Conservation (phyloP, 805 yeast genomes). For the Wickerhamiella dianesei region DNA sequence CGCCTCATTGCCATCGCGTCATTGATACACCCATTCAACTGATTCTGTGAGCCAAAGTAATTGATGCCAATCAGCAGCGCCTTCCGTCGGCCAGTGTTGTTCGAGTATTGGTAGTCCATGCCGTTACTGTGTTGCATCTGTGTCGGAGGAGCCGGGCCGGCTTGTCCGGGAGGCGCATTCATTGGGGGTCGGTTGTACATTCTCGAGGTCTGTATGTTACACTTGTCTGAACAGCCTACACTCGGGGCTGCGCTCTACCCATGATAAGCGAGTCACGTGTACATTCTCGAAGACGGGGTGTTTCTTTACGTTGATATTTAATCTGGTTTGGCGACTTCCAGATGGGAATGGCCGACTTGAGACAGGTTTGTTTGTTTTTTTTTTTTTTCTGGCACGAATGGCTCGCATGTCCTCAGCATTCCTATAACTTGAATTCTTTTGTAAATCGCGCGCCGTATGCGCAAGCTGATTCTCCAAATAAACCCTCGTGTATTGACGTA, state of each 20-base stretch:
- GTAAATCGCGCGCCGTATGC: no score
- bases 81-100: conserved; percentile 58
- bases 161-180: background rate
- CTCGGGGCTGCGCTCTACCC: background rate
- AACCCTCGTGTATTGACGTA: no score
- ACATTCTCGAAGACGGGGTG: background rate
- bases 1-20: conserved; percentile 41
- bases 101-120: conserved; percentile 44
- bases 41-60: conserved; percentile 50
- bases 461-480: no score
- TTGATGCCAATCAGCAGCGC: conserved; percentile 71
- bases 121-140: conserved; percentile 24
- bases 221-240: background rate
- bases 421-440: no score
- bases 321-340: no score
- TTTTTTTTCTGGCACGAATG: no score
- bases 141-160: conserved; percentile 24
- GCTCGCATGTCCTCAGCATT: no score
- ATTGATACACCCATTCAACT: conserved; percentile 66
- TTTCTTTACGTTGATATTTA: no score
- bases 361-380: no score
- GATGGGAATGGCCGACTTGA: no score
- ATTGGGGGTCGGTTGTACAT: conserved; percentile 1
- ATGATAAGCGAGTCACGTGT: background rate
- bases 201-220: background rate